These are phyloP conservation scores for Penicillium steckii DNA, from an alignment of 495 filamentous ascomycete species.

Conservation along the genomic window DNA sequence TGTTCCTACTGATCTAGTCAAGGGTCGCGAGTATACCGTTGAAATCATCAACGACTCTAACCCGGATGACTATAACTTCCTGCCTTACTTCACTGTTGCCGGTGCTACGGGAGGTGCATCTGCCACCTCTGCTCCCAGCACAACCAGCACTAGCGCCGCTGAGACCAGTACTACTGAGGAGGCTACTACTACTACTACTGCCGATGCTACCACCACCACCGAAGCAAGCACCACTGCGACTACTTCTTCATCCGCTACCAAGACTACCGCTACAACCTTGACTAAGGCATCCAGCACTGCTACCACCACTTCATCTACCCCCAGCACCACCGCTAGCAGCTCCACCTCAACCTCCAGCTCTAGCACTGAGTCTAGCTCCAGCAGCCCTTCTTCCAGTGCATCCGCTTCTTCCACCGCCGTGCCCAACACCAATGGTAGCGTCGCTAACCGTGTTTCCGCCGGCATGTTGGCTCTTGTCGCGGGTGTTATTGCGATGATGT, in stretches of 20 bases:
- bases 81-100: slow-evolving; percentile 54
- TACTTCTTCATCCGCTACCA: slow-evolving; percentile 39
- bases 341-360: slow-evolving; percentile 25
- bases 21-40: slow-evolving; percentile 55
- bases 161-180: slow-evolving; percentile 15
- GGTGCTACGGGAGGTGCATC: slow-evolving; percentile 43
- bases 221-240: slow-evolving; percentile 61
- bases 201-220: slow-evolving; percentile 21
- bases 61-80: slow-evolving; percentile 52
- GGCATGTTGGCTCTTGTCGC: slow-evolving; percentile 39
- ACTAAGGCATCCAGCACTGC: slow-evolving; percentile 25
- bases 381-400: slow-evolving; percentile 10
- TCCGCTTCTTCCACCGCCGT: slow-evolving; percentile 13
- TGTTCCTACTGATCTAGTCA: slow-evolving; percentile 40
- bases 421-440: slow-evolving; percentile 30
- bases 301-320: slow-evolving; percentile 31
- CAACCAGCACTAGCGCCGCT: slow-evolving; percentile 9
- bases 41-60: slow-evolving; percentile 54
- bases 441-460: slow-evolving; percentile 37
- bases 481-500: slow-evolving; percentile 34
- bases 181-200: slow-evolving; percentile 23
- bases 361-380: slow-evolving; percentile 8
- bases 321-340: slow-evolving; percentile 34
- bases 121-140: slow-evolving; percentile 15
- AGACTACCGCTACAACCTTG: slow-evolving; percentile 41